Evolutionary conservation across 139 green algal genomes (phyloP), one percentile per base, ranked within the genome.

Genomic region (Trebouxia sp.): DNA sequence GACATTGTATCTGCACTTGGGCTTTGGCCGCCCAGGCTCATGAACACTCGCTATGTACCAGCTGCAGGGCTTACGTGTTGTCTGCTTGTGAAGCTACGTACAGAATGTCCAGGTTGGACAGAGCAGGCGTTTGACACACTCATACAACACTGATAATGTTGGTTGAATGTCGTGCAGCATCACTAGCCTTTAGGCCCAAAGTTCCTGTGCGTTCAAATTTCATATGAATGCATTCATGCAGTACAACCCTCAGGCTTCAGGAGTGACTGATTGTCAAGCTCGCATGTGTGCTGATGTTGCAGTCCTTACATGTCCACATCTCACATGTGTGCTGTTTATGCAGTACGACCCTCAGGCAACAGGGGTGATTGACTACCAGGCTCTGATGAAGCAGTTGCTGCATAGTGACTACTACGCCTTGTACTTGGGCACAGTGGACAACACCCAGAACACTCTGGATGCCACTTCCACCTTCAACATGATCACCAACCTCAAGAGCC

Each of bases 361-460:
- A 8, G 82, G 82, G 37, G 45, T 41, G 53, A 66, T 86, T 24
- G 45, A 72, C 42, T 86, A 83, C 76, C 37, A 38, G 15, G 55
- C 37, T 6, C 45, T 86, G 26, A 86, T 86, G 82, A 81, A 78
- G 69, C 41, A 78, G 30, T 77, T 86, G 51, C 67, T 86, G 56
- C 70, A 86, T 22, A 51, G 51, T 9, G 82, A 86, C 70, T 72
- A 58, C 41, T 80, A 81, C 20, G 78, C 78, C 9, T 70, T 83
- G 78, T 86, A 83, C 47, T 17, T 79, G 39, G 69, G 69, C 26
- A 56, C 24, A 10, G 69, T 77, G 69, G 69, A 77, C 69, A 77
- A 77, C 69, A 77, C 69, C 20, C 69, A 77, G 69, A 77, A 77
- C 69, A 77, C 69, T 37, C 69, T 77, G 69, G 69, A 77, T 6